phyloP scores from a whole-genome alignment of 2,329 filamentous ascomycete species.

The Trichophyton simii region DNA sequence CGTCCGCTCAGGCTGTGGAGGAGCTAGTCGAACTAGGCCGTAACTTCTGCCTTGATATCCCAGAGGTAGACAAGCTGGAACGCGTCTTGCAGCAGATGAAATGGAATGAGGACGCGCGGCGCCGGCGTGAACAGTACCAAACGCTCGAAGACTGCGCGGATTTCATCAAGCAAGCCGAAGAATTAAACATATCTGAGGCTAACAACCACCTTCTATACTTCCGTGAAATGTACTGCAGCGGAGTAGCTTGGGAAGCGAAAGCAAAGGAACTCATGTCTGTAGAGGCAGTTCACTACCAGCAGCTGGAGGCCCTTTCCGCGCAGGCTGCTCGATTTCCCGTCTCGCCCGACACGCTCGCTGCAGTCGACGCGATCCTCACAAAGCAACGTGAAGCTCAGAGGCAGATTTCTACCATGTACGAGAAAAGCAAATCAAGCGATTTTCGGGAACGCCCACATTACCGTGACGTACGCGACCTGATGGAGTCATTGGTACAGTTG shows the following conservation, averaged over 20 bases:
- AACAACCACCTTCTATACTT: conserved; percentile 70
- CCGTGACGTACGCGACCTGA: conserved; percentile 75
- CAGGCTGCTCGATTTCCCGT: conserved; percentile 75
- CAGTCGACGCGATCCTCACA: conserved; percentile 82
- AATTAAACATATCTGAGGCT: conserved; percentile 63
- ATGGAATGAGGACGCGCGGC: conserved; percentile 71
- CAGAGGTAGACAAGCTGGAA: conserved; percentile 72
- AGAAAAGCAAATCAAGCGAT: conserved; percentile 62
- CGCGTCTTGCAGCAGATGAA: conserved; percentile 70
- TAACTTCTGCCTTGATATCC: conserved; percentile 80
- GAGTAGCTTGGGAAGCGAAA: conserved; percentile 83
- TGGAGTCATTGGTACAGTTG: conserved; percentile 73
- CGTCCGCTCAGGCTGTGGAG: conserved; percentile 64
- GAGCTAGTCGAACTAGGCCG: conserved; percentile 83
- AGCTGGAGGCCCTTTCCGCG: conserved; percentile 78
- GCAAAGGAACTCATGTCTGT: conserved; percentile 86
- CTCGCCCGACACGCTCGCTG: conserved; percentile 62
- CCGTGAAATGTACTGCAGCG: conserved; percentile 61
- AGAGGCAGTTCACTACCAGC: conserved; percentile 83
- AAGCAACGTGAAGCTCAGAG: conserved; percentile 92
- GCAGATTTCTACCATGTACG: conserved; percentile 69
- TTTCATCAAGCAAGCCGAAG: conserved; percentile 63
- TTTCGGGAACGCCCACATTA: conserved; percentile 74
- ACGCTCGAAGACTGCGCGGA: conserved; percentile 66
- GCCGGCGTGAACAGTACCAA: conserved; percentile 52